These are phyloP conservation scores for Solanum hybrid DNA, from an alignment of 305 asterid genomes.

Conservation along the genomic window DNA sequence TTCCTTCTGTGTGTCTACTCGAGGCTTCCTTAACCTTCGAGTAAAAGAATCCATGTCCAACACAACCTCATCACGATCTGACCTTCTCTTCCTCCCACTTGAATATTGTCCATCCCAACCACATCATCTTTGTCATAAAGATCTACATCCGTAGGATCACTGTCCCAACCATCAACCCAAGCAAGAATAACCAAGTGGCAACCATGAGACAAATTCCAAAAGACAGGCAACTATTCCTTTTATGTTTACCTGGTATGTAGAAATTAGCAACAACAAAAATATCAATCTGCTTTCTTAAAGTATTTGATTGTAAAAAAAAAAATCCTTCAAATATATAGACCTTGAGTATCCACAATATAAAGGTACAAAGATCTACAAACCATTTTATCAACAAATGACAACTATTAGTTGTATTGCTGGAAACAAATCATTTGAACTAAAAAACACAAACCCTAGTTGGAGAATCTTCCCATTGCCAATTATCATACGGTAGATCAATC, in stretches of 20 bases:
- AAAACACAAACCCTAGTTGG: conserved; percentile 81
- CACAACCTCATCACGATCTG: too few relatives aligned
- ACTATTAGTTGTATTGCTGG: neutral
- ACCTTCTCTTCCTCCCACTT: too few relatives aligned
- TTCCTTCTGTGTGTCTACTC: too few relatives aligned
- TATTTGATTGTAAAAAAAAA: neutral
- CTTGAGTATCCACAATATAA: neutral
- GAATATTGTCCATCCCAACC: too few relatives aligned
- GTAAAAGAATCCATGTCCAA: too few relatives aligned
- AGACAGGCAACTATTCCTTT: neutral
- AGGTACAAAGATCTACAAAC: neutral
- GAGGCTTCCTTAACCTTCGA: too few relatives aligned
- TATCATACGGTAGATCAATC: conserved; percentile 75
- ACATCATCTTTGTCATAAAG: too few relatives aligned
- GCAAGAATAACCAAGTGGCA: conserved; percentile 7
- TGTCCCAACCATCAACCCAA: conserved; percentile 98
- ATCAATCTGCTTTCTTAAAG: neutral
- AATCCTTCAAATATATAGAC: neutral
- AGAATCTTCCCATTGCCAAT: conserved; percentile 97
- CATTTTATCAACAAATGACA: neutral
- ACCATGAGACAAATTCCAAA: conserved; percentile 7
- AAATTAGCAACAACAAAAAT: neutral
- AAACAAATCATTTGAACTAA: neutral
- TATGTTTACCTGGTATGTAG: neutral
- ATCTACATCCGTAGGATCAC: conserved; percentile 70